A percentile compares a stretch with the other conserved stretches of the same genome.
Evolutionary conservation across 805 yeast species (phyloP).

Genomic region (Saccharomycopsis fermentans): DNA sequence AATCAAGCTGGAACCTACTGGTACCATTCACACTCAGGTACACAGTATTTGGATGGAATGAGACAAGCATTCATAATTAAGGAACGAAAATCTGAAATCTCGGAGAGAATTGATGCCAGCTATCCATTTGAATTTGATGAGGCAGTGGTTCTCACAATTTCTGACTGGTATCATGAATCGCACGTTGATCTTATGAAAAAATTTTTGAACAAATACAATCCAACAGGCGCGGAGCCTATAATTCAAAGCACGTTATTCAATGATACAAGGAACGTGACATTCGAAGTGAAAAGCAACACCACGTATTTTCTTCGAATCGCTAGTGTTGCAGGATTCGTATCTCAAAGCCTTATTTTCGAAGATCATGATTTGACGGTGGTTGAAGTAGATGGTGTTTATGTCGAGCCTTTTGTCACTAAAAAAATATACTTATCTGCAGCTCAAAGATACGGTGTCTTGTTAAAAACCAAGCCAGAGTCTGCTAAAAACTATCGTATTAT

Average conservation of each 20-base stretch:
- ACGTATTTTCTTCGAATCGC: slow-evolving; percentile 56
- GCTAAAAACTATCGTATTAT: slow-evolving; percentile 47
- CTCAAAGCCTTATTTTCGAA: slow-evolving; percentile 59
- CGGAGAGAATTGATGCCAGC: not conserved
- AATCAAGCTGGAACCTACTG: slow-evolving; percentile 71
- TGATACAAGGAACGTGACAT: slow-evolving; percentile 48
- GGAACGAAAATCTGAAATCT: slow-evolving; percentile 30
- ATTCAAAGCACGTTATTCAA: slow-evolving; percentile 60
- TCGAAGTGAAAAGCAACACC: slow-evolving; percentile 46
- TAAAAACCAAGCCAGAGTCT: slow-evolving; percentile 39
- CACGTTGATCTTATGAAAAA: slow-evolving; percentile 35
- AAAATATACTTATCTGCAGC: slow-evolving; percentile 64
- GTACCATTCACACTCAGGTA: slow-evolving; percentile 74
- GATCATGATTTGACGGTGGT: slow-evolving; percentile 64
- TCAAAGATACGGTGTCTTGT: slow-evolving; percentile 66
- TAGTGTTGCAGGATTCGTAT: slow-evolving; percentile 63
- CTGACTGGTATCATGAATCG: slow-evolving; percentile 56
- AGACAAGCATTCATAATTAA: slow-evolving; percentile 61
- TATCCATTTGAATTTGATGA: slow-evolving; percentile 45
- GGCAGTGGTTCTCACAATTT: slow-evolving; percentile 44
- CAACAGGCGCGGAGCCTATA: slow-evolving; percentile 79
- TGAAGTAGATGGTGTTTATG: slow-evolving; percentile 66
- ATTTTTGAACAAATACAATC: slow-evolving; percentile 58
- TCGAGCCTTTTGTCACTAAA: slow-evolving; percentile 45
- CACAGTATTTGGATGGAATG: slow-evolving; percentile 72